Percentiles rank a stretch among this genome's conserved stretches.
Conservation (phyloP, 2,329 filamentous ascomycete genomes). For the Colletotrichum godetiae region DNA sequence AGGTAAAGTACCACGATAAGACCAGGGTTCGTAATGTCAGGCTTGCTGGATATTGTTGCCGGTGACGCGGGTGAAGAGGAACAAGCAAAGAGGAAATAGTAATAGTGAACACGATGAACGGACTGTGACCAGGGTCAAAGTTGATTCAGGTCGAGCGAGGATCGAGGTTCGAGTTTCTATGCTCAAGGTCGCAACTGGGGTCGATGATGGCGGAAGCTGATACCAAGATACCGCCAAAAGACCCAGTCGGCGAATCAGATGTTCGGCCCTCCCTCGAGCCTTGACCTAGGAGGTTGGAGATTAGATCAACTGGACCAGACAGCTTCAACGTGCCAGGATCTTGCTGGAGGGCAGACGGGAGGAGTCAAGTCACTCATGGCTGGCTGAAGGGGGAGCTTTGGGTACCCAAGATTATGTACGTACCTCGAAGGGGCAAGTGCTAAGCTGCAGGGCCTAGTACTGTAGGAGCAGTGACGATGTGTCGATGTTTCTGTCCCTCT, state of each 20-base stretch:
- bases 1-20: neutral
- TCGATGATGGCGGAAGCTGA: constrained; percentile 32
- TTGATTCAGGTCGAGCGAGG: constrained; percentile 4
- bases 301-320: constrained; percentile 29
- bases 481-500: neutral
- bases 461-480: neutral
- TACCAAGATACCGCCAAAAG: constrained; percentile 30
- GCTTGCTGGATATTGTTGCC: no score
- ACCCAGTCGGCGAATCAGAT: constrained; percentile 25
- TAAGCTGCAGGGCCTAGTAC: neutral
- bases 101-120: neutral
- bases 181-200: constrained; percentile 13
- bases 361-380: neutral
- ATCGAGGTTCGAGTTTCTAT: neutral
- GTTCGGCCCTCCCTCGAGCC: neutral
- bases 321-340: neutral
- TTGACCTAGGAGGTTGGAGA: constrained; percentile 28
- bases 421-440: constrained; percentile 16
- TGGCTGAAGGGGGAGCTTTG: neutral
- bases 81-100: neutral
- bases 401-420: constrained; percentile 13
- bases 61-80: constrained; percentile 1
- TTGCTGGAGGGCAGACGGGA: neutral
- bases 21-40: neutral
- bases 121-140: neutral